A percentile compares a stretch with the other conserved stretches of the same genome.
Evolutionary conservation across 2,329 filamentous ascomycete species (phyloP).

Genomic region (Fusarium sp.): DNA sequence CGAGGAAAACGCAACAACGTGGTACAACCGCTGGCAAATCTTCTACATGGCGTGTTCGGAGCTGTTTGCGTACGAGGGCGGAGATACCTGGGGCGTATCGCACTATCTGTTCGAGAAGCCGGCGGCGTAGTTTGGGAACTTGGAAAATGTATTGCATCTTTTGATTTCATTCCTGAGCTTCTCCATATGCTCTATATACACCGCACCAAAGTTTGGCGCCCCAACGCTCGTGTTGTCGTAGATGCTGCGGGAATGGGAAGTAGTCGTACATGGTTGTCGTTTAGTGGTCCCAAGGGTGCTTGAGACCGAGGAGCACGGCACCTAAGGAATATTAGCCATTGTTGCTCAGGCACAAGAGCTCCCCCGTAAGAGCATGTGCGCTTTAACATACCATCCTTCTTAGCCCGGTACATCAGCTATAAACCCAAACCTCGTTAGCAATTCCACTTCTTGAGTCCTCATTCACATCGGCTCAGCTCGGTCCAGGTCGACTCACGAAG

Average conservation of each 20-base stretch:
- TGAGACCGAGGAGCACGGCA: slow-evolving; percentile 88
- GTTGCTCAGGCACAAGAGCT: background rate
- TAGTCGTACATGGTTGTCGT: slow-evolving; percentile 35
- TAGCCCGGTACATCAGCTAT: slow-evolving; percentile 94
- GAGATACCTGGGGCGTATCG: slow-evolving; percentile 75
- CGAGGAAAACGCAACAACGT: slow-evolving; percentile 67
- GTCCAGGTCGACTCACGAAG: slow-evolving; percentile 74
- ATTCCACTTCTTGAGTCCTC: background rate
- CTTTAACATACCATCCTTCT: slow-evolving; percentile 81
- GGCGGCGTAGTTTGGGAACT: background rate
- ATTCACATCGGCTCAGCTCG: background rate
- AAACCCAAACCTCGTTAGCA: slow-evolving; percentile 19
- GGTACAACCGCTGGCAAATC: slow-evolving; percentile 79
- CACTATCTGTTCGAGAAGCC: slow-evolving; percentile 76
- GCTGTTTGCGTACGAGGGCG: slow-evolving; percentile 73
- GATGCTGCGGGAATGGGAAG: slow-evolving; percentile 21
- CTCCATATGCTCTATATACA: slow-evolving; percentile 39
- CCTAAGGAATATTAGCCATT: slow-evolving; percentile 54
- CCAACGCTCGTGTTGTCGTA: slow-evolving; percentile 18
- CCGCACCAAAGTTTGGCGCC: slow-evolving; percentile 13
- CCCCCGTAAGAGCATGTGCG: background rate
- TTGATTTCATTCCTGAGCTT: slow-evolving; percentile 31
- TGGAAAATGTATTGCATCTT: slow-evolving; percentile 2
- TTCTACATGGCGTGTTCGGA: slow-evolving; percentile 80
- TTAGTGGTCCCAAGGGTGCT: slow-evolving; percentile 97